Evolutionary conservation across 805 yeast species (phyloP), one percentile per base, ranked within the genome.

Genomic region (Myxozyma sirexii): DNA sequence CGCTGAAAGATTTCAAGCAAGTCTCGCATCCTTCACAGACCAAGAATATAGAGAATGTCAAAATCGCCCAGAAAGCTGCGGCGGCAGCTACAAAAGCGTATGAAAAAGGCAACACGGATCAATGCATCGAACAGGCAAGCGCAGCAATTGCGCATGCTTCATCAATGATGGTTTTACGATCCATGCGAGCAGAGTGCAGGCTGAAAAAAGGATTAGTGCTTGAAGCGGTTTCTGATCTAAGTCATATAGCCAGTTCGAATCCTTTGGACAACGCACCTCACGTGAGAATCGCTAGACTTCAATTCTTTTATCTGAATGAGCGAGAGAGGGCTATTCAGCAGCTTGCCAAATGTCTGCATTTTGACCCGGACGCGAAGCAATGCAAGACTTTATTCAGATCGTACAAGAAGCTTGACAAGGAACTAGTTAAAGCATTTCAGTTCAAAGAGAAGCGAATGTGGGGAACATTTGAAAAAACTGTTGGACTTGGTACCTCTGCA

Each of bases 321-420:
- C 82, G 79, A 59, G 82, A 82, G 15, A 77, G 78, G 26, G 80
- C 87, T 0, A 73, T 81, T 67, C 77, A 72, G 59, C 77, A 79
- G 41, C 76, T 86, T 26, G 82, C 86, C 65, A 84, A 81, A 63
- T 91, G 97, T 71, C 75, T 93, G 50, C 84, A 87, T 56, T 79
- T 83, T 45, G 93, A 93, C 72, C 88, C 90, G 72, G 97, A 90
- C 63, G 81, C 80, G 64, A 74, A 75, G 27, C 75, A 73, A 1
- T 90, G 96, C 72, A 83, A 84, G 66, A 70, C 70, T 55, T 42
- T 50, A 48, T 62, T 73, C 26, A 61, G 68, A 21, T 59, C 60
- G 19, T 64, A 60, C 23, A 52, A 60, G 33, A 58, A 54, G 26
- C 35, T 62, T 15, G 57, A 65, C 38, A 63, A 64, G 50, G 57